Evolutionary conservation across 331 rosid genomes (phyloP).

Genomic region (Malus hybrid): DNA sequence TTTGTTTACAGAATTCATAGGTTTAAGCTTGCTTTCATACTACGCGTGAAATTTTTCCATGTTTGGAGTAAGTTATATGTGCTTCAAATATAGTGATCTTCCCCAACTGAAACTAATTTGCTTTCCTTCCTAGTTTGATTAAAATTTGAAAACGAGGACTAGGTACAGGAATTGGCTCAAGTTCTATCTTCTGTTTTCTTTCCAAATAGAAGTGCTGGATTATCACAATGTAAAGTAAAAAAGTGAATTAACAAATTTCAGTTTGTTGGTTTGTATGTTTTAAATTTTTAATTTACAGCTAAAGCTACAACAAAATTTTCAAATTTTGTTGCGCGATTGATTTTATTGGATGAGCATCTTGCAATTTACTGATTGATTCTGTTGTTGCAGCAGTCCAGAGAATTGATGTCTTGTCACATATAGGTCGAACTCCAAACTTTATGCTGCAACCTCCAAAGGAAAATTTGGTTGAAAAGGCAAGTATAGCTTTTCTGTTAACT

Average conservation of each 20-base stretch:
- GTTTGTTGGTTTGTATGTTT: neutral
- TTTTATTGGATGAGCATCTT: neutral
- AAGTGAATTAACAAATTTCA: neutral
- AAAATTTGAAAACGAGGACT: neutral
- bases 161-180: neutral
- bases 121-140: neutral
- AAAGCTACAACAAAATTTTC: neutral
- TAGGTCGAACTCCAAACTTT: slow-evolving; percentile 39
- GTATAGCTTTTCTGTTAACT: neutral
- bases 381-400: slow-evolving; percentile 52
- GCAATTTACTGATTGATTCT: slow-evolving; percentile 5
- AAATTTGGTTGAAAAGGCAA: slow-evolving; percentile 66
- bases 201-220: neutral
- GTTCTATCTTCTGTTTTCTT: neutral
- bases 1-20: neutral
- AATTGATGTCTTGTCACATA: slow-evolving; percentile 25
- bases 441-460: slow-evolving; percentile 65
- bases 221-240: neutral
- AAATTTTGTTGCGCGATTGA: neutral
- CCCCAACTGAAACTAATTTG: neutral
- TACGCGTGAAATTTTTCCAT: neutral
- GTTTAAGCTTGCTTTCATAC: neutral
- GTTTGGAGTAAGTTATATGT: neutral
- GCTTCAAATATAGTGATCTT: neutral
- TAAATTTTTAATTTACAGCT: neutral